These are phyloP conservation scores for Phytopythium chamaehyphon DNA, from an alignment of 352 stramenopile genomes.

Conservation along the genomic window DNA sequence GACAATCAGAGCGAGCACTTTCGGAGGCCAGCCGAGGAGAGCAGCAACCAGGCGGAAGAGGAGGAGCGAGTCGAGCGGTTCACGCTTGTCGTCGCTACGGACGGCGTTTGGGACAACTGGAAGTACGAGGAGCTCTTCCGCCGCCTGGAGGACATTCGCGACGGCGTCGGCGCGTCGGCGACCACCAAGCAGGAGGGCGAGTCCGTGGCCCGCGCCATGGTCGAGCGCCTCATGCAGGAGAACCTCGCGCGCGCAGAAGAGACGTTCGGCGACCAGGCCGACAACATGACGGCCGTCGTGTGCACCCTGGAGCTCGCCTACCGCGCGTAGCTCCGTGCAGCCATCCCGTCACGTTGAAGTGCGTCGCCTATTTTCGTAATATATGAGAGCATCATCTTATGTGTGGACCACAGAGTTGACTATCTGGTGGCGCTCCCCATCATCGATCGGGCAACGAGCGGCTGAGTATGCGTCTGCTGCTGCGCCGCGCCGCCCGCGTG, in stretches of 20 bases:
- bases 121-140: conserved; percentile 67
- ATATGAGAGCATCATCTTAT: too few relatives aligned
- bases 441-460: not conserved
- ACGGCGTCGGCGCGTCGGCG: conserved; percentile 6
- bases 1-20: conserved; percentile 10
- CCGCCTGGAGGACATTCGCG: conserved; percentile 28
- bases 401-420: too few relatives aligned
- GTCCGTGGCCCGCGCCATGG: conserved; percentile 24
- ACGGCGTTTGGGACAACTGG: conserved; percentile 90
- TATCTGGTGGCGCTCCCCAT: too few relatives aligned
- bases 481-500: conserved; percentile 3
- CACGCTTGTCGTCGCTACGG: conserved; percentile 65
- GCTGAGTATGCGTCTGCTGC: not conserved
- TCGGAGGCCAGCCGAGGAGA: conserved; percentile 3
- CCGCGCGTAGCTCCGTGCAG: conserved; percentile 5
- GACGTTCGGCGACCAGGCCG: conserved; percentile 79
- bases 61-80: conserved; percentile 22
- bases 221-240: conserved; percentile 42
- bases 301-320: conserved; percentile 32
- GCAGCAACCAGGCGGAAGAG: not conserved
- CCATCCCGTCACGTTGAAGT: conserved; percentile 3
- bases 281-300: conserved; percentile 88
- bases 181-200: conserved; percentile 4
- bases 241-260: conserved; percentile 55
- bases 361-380: conserved; percentile 5